Evolutionary conservation across 169 alveolate genomes (phyloP).

Genomic region (Plasmodium knowlesi): DNA sequence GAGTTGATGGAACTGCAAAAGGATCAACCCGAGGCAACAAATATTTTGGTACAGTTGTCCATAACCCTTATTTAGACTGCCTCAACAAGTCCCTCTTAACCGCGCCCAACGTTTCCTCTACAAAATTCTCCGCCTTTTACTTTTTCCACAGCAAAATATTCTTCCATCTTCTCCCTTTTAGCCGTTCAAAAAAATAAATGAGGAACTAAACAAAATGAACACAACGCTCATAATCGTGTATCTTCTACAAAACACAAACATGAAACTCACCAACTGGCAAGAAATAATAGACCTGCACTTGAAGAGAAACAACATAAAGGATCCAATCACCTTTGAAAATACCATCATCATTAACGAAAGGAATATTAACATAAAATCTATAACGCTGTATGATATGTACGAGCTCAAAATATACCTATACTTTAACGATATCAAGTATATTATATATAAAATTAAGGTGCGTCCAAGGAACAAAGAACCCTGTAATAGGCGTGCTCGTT

Average conservation of each 20-base stretch:
- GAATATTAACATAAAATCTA: slow-evolving; percentile 52
- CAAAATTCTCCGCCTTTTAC: background rate
- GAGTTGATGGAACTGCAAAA: slow-evolving; percentile 49
- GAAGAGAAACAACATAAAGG: slow-evolving; percentile 30
- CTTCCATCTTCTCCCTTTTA: background rate
- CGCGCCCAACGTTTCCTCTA: background rate
- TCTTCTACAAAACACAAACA: slow-evolving; percentile 65
- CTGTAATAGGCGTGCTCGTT: background rate
- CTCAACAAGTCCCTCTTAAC: background rate
- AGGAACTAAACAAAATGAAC: slow-evolving; percentile 69
- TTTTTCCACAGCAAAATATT: background rate
- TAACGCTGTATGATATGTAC: slow-evolving; percentile 56
- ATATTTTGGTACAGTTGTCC: slow-evolving; percentile 21
- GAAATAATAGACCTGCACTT: slow-evolving; percentile 56
- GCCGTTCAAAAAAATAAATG: slow-evolving; percentile 71
- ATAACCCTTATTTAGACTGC: background rate
- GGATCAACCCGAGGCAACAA: slow-evolving; percentile 45
- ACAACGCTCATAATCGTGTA: slow-evolving; percentile 52
- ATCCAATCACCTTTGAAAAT: slow-evolving; percentile 35
- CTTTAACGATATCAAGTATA: slow-evolving; percentile 62
- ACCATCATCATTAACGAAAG: slow-evolving; percentile 48
- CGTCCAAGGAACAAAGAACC: background rate
- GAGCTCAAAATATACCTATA: slow-evolving; percentile 50
- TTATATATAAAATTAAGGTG: slow-evolving; percentile 73
- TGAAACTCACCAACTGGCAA: slow-evolving; percentile 61